These are phyloP conservation scores for Naganishia liquefaciens DNA, from an alignment of 1,284 basidiomycete genomes.

Conservation along the genomic window DNA sequence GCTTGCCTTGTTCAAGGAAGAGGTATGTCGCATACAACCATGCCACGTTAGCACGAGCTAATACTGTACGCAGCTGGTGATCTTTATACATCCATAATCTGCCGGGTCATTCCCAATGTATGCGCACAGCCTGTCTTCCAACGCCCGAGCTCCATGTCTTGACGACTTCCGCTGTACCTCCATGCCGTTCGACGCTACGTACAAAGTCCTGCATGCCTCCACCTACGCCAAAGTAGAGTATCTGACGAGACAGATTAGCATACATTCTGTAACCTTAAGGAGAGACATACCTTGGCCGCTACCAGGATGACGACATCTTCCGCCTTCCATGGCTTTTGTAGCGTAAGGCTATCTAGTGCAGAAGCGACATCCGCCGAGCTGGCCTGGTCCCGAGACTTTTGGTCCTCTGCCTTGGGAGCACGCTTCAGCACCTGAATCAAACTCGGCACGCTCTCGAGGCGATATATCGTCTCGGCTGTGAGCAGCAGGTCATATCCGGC, in stretches of 20 bases:
- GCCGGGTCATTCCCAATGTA: conserved; percentile 59
- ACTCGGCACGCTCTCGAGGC: conserved; percentile 66
- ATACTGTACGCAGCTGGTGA: conserved; percentile 24
- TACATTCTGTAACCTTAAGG: neutral
- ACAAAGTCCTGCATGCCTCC: conserved; percentile 80
- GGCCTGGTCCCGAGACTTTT: conserved; percentile 38
- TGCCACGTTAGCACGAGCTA: neutral
- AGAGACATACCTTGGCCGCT: conserved; percentile 49
- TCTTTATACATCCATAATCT: conserved; percentile 32
- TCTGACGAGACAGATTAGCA: conserved; percentile 58
- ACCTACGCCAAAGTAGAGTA: conserved; percentile 94
- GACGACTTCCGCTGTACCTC: conserved; percentile 49
- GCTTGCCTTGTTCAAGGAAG: conserved; percentile 30
- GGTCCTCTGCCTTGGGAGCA: conserved; percentile 35
- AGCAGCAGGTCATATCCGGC: conserved; percentile 69
- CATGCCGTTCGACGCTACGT: conserved; percentile 55
- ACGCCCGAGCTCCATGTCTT: conserved; percentile 65
- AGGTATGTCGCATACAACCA: conserved; percentile 8
- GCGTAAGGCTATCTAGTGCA: conserved; percentile 8
- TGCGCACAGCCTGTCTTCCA: conserved; percentile 64
- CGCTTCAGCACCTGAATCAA: conserved; percentile 60
- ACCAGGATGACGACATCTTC: conserved; percentile 41
- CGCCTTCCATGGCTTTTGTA: conserved; percentile 33
- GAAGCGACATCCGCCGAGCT: conserved; percentile 31
- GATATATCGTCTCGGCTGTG: conserved; percentile 92